These are phyloP conservation scores for Oenanthe sinensis DNA, from an alignment of 129 eudicot genomes.

Conservation along the genomic window DNA sequence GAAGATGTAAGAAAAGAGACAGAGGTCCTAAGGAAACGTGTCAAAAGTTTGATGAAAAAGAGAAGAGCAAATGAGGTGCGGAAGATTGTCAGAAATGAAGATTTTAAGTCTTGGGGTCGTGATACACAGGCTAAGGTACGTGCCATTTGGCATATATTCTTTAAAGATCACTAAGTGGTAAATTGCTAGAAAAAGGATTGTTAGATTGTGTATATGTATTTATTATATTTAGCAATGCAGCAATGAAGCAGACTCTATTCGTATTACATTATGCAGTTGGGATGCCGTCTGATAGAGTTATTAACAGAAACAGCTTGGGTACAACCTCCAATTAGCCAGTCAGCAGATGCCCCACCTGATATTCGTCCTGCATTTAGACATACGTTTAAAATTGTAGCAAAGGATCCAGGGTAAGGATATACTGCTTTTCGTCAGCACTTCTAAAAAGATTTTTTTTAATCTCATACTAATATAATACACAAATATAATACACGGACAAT, in stretches of 20 bases:
- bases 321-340: slow-evolving; percentile 62
- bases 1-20: slow-evolving; percentile 42
- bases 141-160: slow-evolving; percentile 9
- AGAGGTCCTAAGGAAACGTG: slow-evolving; percentile 58
- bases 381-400: slow-evolving; percentile 43
- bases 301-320: slow-evolving; percentile 82
- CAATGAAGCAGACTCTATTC: not conserved
- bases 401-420: slow-evolving; percentile 54
- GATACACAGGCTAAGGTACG: slow-evolving; percentile 85
- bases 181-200: not conserved
- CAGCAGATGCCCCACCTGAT: slow-evolving; percentile 87
- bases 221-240: not conserved
- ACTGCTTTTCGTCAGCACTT: not conserved
- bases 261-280: slow-evolving; percentile 55
- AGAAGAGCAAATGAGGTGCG: slow-evolving; percentile 57
- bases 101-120: slow-evolving; percentile 60
- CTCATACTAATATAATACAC: not conserved
- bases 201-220: not conserved
- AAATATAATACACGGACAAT: not conserved
- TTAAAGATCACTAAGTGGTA: not conserved
- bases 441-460: not conserved
- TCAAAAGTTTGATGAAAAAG: slow-evolving; percentile 61
- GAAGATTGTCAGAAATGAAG: slow-evolving; percentile 63
- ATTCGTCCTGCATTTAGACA: slow-evolving; percentile 93
- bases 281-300: slow-evolving; percentile 83